Base-by-base conservation (phyloP, 2,329 filamentous ascomycete species). In the Tolypocladium guangdongense region DNA sequence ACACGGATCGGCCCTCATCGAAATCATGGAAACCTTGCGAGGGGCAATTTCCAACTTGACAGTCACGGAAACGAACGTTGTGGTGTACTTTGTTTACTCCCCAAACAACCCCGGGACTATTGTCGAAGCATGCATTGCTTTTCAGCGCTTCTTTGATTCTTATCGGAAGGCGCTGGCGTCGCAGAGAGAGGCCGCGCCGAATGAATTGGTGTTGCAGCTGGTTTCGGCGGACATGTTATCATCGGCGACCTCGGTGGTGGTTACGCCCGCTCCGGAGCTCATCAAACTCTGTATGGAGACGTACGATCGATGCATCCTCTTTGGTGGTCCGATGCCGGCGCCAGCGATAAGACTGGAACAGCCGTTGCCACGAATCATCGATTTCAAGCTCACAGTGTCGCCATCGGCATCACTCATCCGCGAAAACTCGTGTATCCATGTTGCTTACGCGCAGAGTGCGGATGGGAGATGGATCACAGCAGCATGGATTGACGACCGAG, bases 401-500 rank as follows among this genome's bases (percentile, higher is more conserved):
- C 85, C 87, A 2, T 88, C 87, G 0, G 79, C 82, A 20, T 87
- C 89, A 20, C 72, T 92, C 7, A 74, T 93, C 52, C 81, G 86
- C 53, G 88, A 93, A 64, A 89, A 90, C 58, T 87, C 83, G 0
- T 86, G 86, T 62, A 81, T 95, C 33, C 89, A 95, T 65, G 73
- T 95, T 46, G 87, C 86, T 1, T 95, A 95, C 62, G 81, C 86
- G 2, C 78, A 84, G 53, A 91, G 87, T 62, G 74, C 84, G 12
- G 87, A 92, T 64, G 82, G 86, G 22, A 75, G 84, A 10, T 95
- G 90, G 90, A 72, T 93, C 38, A 86, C 84, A 14, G 86, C 83
- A 7, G 86, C 86, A 0, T 95, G 89, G 89, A 88, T 85, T 1
- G 88, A 95, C 63, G 88, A 83, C 59, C 80, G 80, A 30, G 89